Conservation (phyloP, 2,329 filamentous ascomycete species). For the Colletotrichum phormii region DNA sequence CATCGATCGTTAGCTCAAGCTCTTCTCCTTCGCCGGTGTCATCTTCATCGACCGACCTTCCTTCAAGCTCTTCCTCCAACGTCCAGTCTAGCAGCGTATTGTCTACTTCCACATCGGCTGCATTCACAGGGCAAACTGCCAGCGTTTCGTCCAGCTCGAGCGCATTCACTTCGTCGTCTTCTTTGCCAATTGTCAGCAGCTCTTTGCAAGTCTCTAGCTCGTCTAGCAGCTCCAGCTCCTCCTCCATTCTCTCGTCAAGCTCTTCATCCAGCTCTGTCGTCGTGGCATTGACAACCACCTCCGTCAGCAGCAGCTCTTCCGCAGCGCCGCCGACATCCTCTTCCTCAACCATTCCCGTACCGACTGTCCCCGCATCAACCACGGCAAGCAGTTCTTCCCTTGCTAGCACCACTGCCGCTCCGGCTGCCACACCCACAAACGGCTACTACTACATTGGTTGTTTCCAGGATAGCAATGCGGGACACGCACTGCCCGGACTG, state of each 20-base stretch:
- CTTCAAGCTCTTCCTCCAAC: constrained; percentile 1
- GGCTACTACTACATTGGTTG: constrained; percentile 47
- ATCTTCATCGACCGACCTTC: neutral
- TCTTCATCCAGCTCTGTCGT: too few relatives aligned
- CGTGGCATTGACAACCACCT: too few relatives aligned
- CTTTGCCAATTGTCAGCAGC: neutral
- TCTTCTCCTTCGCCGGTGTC: neutral
- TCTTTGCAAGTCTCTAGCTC: neutral
- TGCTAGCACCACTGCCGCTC: constrained; percentile 9
- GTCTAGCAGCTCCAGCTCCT: constrained; percentile 4
- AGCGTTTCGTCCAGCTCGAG: neutral
- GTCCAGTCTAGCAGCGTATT: neutral
- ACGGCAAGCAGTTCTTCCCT: constrained; percentile 8
- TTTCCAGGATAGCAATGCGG: constrained; percentile 42
- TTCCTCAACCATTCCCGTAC: constrained; percentile 23
- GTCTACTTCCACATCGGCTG: neutral
- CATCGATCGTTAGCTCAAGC: neutral
- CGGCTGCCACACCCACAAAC: constrained; percentile 39
- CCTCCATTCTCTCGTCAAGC: neutral
- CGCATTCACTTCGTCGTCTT: neutral
- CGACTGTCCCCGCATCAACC: constrained; percentile 28
- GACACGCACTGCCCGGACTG: constrained; percentile 46
- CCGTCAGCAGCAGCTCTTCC: neutral
- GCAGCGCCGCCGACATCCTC: neutral
- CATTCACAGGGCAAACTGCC: neutral